Base-by-base conservation (phyloP, 2,329 filamentous ascomycete species). In the Pseudocercospora cruenta region DNA sequence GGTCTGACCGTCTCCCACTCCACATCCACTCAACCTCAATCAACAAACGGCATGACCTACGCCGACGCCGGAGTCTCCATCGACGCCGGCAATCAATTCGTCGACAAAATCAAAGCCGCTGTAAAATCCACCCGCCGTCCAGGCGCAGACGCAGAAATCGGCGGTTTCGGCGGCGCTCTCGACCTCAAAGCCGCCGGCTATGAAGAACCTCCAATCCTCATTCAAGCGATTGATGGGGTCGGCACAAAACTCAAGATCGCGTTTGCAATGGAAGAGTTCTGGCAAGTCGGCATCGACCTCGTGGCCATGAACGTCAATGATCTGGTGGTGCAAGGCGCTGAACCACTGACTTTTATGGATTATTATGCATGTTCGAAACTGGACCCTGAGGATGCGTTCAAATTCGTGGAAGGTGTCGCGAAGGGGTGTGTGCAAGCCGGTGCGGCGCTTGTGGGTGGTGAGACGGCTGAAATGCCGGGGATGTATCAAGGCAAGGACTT, bases 221-320 rank as follows among this genome's bases (percentile, higher is more conserved):
- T 98, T n/a, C 92, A 92, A 63, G 94, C 93, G 67, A 98, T 97
- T 70, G 95, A 99, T 77, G 95, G 95, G 60, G 93, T 98, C 43
- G 95, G 94, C 66, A 98, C 94, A 58, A 98, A 98, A 83, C 90
- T 98, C 73, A 96, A 96, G 85, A 92, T 99, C 75, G 95, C 95
- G 0, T 94, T 97, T 78, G 87, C 89, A 12, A 91, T 96, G 82
- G 86, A 89, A 73, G 93, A 96, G 81, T 95, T 97, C 80, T 90
- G 94, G 79, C 97, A 94, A 2, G 94, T 99, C 10, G 95, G 95
- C 67, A 93, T 99, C 73, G 95, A 99, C 78, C 87, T 99, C 39
- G 95, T 99, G 3, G 95, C 95, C 71, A 98, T 98, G 94, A 98
- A 97, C 79, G 95, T 98, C 77, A 99, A 99, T 79, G 95, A 99